Conservation (phyloP, 176 grass and related monocot genomes). For the Phyllostachys edulis region DNA sequence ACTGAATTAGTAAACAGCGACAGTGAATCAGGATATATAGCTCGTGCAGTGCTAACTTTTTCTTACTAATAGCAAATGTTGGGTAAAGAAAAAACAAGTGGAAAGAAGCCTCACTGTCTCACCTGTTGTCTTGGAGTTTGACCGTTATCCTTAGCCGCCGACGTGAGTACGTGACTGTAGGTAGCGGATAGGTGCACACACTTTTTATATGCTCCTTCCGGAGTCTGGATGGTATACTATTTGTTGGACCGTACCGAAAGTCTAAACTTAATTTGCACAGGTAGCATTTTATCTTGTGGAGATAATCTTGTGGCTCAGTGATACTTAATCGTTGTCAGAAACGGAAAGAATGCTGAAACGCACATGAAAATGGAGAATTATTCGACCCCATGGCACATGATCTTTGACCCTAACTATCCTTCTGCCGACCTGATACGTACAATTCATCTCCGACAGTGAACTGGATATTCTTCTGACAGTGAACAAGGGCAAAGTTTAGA, state of each 20-base stretch:
- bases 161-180: neutral
- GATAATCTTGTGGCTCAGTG: too few species aligned
- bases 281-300: neutral
- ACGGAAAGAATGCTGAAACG: neutral
- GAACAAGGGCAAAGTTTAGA: neutral
- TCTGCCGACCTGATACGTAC: neutral
- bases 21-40: neutral
- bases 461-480: neutral
- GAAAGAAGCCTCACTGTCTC: neutral
- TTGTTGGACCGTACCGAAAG: neutral
- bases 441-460: neutral
- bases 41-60: neutral
- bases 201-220: neutral
- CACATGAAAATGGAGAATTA: neutral
- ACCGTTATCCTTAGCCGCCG: neutral
- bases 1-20: too few species aligned
- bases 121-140: neutral
- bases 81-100: neutral
- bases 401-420: neutral
- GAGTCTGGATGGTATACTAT: neutral
- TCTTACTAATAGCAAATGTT: neutral
- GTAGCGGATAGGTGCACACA: neutral
- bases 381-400: neutral
- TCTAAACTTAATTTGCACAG: neutral
- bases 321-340: neutral